Base-by-base conservation (phyloP, 2,329 filamentous ascomycete species). In the Fusarium newnesense region DNA sequence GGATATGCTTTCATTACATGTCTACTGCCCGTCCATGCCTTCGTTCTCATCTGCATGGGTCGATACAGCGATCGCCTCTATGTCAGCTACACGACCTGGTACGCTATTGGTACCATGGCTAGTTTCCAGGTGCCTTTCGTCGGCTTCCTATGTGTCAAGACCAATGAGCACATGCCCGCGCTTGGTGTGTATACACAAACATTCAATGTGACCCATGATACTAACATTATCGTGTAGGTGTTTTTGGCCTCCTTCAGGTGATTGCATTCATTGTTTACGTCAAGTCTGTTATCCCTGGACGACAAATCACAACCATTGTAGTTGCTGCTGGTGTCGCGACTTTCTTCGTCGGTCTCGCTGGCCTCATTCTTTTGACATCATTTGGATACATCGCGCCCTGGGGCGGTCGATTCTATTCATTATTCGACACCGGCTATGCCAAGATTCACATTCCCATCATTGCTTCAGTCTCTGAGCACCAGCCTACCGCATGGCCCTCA, bases 91-190 rank as follows among this genome's bases (percentile, higher is more conserved):
- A 97, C 94, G 47, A 98, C 96, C 3, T 99, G 97, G 96, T 99
- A 97, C 83, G 94, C 95, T 43, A 87, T 99, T 40, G 96, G 97
- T 68, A 98, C 96, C 74, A 84, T 99, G 83, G 96, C 95, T 62
- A 97, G 95, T 86, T 98, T 99, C 96, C 96, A 99, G 84, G 96
- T 99, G 85, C 96, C 96, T 7, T 99, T 99, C 79, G 97, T 99
- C 64, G 96, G 96, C 66, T 99, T 99, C 87, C 85, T 97, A 84
- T 96, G 96, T 30, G 94, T 99, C 80, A 93, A 94, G 82, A 98
- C 94, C 81, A 98, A 95, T 85, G 96, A 99, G 84, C 96, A 99
- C 84, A 99, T 99, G 96, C 94, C 96, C 65, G 95, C 96, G 30
- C 87, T 99, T 24, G 95, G 95, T 95, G 80, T 44, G 79, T 40